phyloP scores from a whole-genome alignment of 768 basidiomycete species.

The Agaricus subrufescens region DNA sequence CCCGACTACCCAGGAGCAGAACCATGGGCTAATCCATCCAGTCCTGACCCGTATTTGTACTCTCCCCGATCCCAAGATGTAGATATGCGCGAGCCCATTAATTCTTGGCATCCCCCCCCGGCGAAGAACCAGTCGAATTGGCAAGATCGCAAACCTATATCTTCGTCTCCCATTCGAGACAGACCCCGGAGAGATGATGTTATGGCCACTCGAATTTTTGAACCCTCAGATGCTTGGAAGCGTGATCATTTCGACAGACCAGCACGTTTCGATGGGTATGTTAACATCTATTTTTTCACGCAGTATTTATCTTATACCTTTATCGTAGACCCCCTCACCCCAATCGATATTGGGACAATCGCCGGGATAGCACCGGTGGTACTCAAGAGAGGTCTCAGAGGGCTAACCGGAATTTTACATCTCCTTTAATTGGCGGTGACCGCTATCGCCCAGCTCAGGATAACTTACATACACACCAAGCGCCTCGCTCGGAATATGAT shows the following conservation, averaged over 20 bases:
- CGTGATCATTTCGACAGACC: constrained; percentile 46
- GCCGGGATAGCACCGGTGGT: constrained; percentile 24
- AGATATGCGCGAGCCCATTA: constrained; percentile 42
- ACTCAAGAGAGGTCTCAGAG: constrained; percentile 31
- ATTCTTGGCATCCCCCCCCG: constrained; percentile 34
- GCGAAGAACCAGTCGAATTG: constrained; percentile 24
- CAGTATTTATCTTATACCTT: constrained; percentile 7
- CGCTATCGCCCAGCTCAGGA: constrained; percentile 42
- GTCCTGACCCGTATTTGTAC: constrained; percentile 44
- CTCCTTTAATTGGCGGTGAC: constrained; percentile 29
- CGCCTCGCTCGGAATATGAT: constrained; percentile 33
- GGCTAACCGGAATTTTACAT: constrained; percentile 25
- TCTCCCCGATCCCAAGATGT: constrained; percentile 32
- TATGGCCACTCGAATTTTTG: constrained; percentile 51
- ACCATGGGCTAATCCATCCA: constrained; percentile 43
- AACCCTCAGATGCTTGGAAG: constrained; percentile 72
- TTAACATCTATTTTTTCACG: constrained; percentile 10
- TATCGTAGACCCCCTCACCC: constrained; percentile 14
- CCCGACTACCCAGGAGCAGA: constrained; percentile 20
- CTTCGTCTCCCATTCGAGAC: constrained; percentile 31
- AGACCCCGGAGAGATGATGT: constrained; percentile 27
- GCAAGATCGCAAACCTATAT: constrained; percentile 39
- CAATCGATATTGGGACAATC: constrained; percentile 32
- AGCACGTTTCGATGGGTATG: constrained; percentile 34
- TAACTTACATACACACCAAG: constrained; percentile 31